Conservation (phyloP, 352 stramenopile genomes). For the Globisporangium paddicum region DNA sequence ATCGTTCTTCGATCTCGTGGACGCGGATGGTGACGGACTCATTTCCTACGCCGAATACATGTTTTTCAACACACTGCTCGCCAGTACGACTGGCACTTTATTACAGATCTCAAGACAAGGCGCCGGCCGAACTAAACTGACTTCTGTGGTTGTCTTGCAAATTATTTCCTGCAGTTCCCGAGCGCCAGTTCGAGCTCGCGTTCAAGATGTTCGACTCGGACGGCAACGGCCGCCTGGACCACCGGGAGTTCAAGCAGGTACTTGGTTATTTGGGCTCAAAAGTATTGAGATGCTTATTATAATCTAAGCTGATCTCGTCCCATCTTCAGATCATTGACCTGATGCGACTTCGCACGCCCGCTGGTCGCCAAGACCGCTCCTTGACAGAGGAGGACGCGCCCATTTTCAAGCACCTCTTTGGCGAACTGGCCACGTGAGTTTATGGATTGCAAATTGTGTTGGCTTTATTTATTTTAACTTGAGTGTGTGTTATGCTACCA, state of each 20-base stretch:
- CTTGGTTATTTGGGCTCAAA: background rate
- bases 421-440: conserved; percentile 60
- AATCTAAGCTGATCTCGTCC: background rate
- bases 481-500: too few relatives aligned
- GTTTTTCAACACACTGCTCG: conserved; percentile 85
- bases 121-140: too few relatives aligned
- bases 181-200: conserved; percentile 83
- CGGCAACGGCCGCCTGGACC: conserved; percentile 73
- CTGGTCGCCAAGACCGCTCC: conserved; percentile 74
- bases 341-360: conserved; percentile 72
- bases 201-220: conserved; percentile 90
- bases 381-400: conserved; percentile 70
- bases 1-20: conserved; percentile 83
- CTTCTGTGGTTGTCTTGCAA: background rate
- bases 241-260: conserved; percentile 85
- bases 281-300: background rate
- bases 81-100: conserved; percentile 52
- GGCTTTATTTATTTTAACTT: too few relatives aligned
- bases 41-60: conserved; percentile 90
- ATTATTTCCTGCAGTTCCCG: conserved; percentile 41
- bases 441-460: background rate
- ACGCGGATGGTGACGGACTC: conserved; percentile 81
- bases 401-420: conserved; percentile 86
- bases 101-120: background rate
- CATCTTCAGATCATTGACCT: conserved; percentile 72